Percentiles rank a stretch among this genome's conserved stretches.
Evolutionary conservation across 2,329 filamentous ascomycete species (phyloP).

Genomic region (Venturiaceae sp.): DNA sequence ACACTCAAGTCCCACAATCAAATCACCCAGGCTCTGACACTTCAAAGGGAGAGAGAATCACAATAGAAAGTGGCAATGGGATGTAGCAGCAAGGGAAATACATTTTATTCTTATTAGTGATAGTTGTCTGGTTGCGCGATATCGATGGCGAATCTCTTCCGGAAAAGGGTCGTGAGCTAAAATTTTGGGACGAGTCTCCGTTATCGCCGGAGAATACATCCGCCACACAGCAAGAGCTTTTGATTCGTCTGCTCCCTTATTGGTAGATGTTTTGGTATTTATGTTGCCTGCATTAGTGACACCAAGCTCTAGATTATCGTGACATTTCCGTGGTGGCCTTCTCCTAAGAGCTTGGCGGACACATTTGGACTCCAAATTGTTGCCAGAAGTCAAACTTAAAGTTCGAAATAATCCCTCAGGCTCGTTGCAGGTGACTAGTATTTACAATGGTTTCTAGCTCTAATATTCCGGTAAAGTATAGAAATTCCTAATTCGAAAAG

Average conservation of each 20-base stretch:
- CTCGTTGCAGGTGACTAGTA: no score
- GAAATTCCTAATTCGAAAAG: no score
- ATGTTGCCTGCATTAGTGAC: no score
- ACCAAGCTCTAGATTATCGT: background rate
- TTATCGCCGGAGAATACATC: constrained; percentile 2
- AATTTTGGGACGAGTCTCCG: background rate
- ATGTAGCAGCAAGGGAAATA: background rate
- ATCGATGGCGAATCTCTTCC: background rate
- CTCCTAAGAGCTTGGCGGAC: background rate
- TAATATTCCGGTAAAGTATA: no score
- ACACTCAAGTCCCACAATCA: no score
- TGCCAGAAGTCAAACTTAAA: no score
- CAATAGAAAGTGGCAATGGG: background rate
- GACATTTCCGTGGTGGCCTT: background rate
- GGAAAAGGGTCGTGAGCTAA: background rate
- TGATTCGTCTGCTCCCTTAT: background rate
- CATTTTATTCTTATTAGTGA: background rate
- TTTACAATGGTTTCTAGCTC: no score
- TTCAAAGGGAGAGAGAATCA: background rate
- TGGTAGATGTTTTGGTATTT: background rate
- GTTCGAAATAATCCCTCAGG: no score
- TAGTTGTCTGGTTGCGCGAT: background rate
- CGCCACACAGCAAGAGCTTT: background rate
- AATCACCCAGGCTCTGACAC: background rate
- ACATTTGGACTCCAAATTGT: no score